These are phyloP conservation scores for Sophora flavescens DNA, from an alignment of 306 rosid genomes.

Conservation along the genomic window DNA sequence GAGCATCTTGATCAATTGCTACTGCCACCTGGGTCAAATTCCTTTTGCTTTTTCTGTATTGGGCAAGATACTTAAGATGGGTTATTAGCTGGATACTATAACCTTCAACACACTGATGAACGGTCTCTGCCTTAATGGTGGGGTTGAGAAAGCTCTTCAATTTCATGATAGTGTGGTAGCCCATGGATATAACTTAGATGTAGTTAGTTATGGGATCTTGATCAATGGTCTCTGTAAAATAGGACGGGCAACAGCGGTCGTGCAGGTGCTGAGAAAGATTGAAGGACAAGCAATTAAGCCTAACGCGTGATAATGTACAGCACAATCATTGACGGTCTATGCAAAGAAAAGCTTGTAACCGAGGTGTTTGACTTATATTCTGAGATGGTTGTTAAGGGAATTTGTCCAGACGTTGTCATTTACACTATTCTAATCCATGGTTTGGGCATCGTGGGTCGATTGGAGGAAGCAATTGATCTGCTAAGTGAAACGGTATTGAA, in stretches of 20 bases:
- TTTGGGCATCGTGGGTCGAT: neutral
- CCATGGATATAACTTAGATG: neutral
- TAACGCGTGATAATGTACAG: neutral
- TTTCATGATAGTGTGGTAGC: neutral
- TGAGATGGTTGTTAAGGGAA: conserved; percentile 17
- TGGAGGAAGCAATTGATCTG: neutral
- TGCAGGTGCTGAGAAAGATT: no score
- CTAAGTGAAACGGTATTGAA: neutral
- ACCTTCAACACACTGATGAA: neutral
- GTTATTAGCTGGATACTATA: neutral
- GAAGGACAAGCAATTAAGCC: no score
- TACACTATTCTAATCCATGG: conserved; percentile 3
- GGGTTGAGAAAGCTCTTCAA: neutral
- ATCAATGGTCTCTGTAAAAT: no score
- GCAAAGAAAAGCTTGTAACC: neutral
- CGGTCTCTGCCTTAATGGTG: conserved; percentile 3
- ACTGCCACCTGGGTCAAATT: neutral
- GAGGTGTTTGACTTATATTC: neutral
- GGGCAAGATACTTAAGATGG: neutral
- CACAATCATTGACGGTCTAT: neutral
- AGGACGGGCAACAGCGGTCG: no score
- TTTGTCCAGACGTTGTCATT: conserved; percentile 25
- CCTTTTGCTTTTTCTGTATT: conserved; percentile 10
- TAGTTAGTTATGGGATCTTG: no score
- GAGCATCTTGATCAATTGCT: neutral